Evolutionary conservation across 2,329 filamentous ascomycete genomes (phyloP), one percentile per base, ranked within the genome.

Genomic region (Apiospora rasikravindrae): DNA sequence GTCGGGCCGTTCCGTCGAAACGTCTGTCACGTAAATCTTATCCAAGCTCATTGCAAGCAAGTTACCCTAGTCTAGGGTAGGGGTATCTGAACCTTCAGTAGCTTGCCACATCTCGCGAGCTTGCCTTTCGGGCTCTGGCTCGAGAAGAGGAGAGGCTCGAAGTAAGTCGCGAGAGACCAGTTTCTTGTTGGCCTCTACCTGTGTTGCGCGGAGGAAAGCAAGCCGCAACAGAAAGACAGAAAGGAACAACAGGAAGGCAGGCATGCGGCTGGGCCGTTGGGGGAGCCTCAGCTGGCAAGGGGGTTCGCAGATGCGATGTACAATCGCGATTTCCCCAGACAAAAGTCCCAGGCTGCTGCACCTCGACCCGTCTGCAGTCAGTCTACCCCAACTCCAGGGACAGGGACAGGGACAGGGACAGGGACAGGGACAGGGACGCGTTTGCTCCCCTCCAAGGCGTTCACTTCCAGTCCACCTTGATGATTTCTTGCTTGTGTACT

Each of bases 1-100:
- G 57, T 66, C 57, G 57, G 57, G 29, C 57, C 57, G 57, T 66
- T 26, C 57, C 57, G 57, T 66, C 57, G 57, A 66, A 33, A 40
- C 26, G 29, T 66, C 57, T 14, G 57, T 66, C 29, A 66, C 37
- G 57, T 66, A 66, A 66, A 66, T 66, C 29, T 37, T 37, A 66
- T 66, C 57, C 57, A 66, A 40, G 26, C 29, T 66, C 57, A 66
- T 66, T 40, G 57, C 57, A 24, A 66, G 57, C 57, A 24, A 24
- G 8, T 14, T 37, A 37, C 33, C 33, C 8, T 37, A 3, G 5
- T 5, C 8, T 51, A 14, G 57, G 14, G 29, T 37, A 29, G 22
- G 29, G 2, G 11, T 40, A 66, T 22, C 8, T 33, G 45, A 22
- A n/a, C 22, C 57, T 11, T 40, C 37, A 24, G 22, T 40, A 40